These are phyloP conservation scores for Fagus crenata DNA, from an alignment of 306 rosid genomes.

Conservation along the genomic window DNA sequence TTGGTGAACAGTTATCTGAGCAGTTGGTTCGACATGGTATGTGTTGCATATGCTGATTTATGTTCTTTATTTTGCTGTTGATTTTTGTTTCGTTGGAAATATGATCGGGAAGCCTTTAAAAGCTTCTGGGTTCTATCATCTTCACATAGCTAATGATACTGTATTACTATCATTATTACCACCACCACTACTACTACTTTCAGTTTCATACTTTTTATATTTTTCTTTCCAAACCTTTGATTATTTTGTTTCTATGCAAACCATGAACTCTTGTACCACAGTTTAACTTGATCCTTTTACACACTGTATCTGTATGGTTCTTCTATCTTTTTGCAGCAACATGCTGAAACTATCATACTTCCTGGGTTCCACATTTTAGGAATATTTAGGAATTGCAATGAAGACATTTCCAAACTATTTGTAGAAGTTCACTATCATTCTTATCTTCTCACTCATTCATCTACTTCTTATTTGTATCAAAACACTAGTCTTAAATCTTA, in stretches of 20 bases:
- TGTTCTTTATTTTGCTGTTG: slow-evolving; percentile 19
- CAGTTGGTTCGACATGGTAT: slow-evolving; percentile 87
- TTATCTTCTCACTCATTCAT: not conserved
- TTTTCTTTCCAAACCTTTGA: not conserved
- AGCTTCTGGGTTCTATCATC: not conserved
- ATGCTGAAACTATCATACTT: not conserved
- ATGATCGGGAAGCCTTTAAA: not conserved
- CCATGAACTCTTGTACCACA: too few species aligned
- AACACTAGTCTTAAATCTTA: not conserved
- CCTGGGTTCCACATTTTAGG: not conserved
- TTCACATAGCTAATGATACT: not conserved
- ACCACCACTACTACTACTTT: not conserved
- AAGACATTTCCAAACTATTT: not conserved
- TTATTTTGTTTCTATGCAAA: too few species aligned
- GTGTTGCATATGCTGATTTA: slow-evolving; percentile 28
- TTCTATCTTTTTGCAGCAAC: not conserved
- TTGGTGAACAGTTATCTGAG: slow-evolving; percentile 72
- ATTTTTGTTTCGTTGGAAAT: not conserved
- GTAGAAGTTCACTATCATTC: not conserved
- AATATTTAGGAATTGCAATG: not conserved
- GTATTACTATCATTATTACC: not conserved
- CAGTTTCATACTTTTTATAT: not conserved
- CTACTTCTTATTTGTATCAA: not conserved
- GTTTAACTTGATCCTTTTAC: too few species aligned
- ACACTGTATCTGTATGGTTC: not conserved